Evolutionary conservation across 2,329 filamentous ascomycete species (phyloP).

Genomic region (Xylariaceae sp.): DNA sequence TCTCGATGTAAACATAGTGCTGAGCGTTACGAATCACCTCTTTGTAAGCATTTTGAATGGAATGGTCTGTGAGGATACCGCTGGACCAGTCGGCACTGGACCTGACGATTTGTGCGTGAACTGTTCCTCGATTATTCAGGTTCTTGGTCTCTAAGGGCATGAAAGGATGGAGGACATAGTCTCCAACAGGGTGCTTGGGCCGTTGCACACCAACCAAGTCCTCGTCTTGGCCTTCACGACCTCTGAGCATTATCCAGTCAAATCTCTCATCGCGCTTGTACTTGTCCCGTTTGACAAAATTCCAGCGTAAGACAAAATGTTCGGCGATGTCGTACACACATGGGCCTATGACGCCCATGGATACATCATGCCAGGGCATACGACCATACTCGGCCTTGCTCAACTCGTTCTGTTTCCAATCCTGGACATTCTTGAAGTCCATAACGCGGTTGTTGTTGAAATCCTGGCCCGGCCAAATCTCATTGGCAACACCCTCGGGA

Average conservation of each 20-base stretch:
- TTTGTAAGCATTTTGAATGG: slow-evolving; percentile 85
- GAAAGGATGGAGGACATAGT: slow-evolving; percentile 82
- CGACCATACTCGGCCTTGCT: slow-evolving; percentile 89
- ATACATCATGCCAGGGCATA: slow-evolving; percentile 98
- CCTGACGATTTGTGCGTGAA: slow-evolving; percentile 84
- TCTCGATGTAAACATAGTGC: slow-evolving; percentile 97
- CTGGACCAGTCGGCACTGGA: slow-evolving; percentile 94
- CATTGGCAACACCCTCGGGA: slow-evolving; percentile 78
- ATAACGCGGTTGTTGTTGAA: slow-evolving; percentile 98
- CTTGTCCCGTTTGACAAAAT: slow-evolving; percentile 96
- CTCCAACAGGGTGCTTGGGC: slow-evolving; percentile 86
- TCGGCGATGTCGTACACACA: slow-evolving; percentile 94
- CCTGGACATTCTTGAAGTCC: slow-evolving; percentile 89
- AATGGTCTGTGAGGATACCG: slow-evolving; percentile 82
- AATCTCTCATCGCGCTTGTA: slow-evolving; percentile 87
- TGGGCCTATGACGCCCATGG: slow-evolving; percentile 89
- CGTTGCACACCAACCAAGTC: slow-evolving; percentile 87
- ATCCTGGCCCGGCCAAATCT: slow-evolving; percentile 94
- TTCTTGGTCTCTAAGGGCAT: slow-evolving; percentile 71
- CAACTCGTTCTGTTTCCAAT: slow-evolving; percentile 93
- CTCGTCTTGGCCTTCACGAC: slow-evolving; percentile 77
- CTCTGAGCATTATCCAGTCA: slow-evolving; percentile 84
- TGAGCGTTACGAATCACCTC: slow-evolving; percentile 86
- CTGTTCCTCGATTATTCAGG: slow-evolving; percentile 69
- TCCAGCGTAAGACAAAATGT: slow-evolving; percentile 94